Base-by-base conservation (phyloP, 805 yeast species). In the Hanseniaspora clermontiae region DNA sequence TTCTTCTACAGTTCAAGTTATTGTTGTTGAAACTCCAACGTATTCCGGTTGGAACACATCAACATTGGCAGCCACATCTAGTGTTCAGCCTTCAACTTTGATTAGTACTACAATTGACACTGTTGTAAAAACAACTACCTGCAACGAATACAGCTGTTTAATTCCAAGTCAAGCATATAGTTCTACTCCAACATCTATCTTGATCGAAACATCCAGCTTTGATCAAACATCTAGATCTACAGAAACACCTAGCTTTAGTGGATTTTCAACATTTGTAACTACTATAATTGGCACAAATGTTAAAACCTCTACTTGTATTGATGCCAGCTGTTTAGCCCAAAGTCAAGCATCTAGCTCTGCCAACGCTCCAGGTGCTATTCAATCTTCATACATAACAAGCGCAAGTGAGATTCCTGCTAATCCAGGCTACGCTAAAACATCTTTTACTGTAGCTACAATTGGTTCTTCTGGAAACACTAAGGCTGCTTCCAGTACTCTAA, bases 291-390 rank as follows among this genome's bases (percentile, higher is more conserved):
- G n/a, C 42, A 47, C 42, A 17, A 31, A 31, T 19, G 19, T 36
- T 19, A 24, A 34, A 7, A 43, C 49, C 15, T 38, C 15, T 24
- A 9, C 19, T 11, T 36, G 43, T 12, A 29, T 27, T 12, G 20
- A 46, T 7, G 15, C 7, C 14, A 42, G 36, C n/a, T 51, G 52
- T 42, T 60, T 60, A 2, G 17, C 51, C 4, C 56, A 58, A 42
- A 60, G 61, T 29, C 24, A 27, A 12, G 32, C 49, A 29, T 57
- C 61, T 15, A 54, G 51, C 39, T 32, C 36, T 32, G 36, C 10
- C 7, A 32, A 2, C 34, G 59, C 60, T 8, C 62, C 62, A 43
- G n/a, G 10, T 5, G 11, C 17, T 8, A 20, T 14, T 5, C 15
- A 38, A 19, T 29, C 56, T 3, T 19, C 43, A 8, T n/a, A 34